These are phyloP conservation scores for Ceratobasidium theobromae DNA, from an alignment of 1,284 basidiomycete species.

Conservation along the genomic window DNA sequence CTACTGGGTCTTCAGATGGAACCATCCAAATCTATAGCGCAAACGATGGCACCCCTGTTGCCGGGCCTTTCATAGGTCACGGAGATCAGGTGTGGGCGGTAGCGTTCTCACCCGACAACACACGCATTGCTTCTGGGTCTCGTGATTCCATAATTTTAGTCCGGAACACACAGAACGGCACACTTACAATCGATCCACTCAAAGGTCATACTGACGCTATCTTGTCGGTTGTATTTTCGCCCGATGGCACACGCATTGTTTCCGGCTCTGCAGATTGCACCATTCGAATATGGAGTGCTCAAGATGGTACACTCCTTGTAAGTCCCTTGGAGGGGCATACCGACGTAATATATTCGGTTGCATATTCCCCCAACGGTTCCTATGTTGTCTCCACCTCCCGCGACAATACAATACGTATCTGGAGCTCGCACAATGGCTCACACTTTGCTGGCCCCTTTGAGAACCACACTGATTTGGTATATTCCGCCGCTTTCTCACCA, in stretches of 20 bases:
- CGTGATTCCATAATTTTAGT: slow-evolving; percentile 3
- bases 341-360: background rate
- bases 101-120: too few relatives aligned
- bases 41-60: too few relatives aligned
- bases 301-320: background rate
- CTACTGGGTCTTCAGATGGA: background rate
- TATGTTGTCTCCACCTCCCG: background rate
- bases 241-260: background rate
- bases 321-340: slow-evolving; percentile 1
- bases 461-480: background rate
- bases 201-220: background rate
- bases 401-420: slow-evolving; percentile 3
- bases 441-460: background rate
- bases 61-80: too few relatives aligned
- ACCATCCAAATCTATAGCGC: slow-evolving; percentile 11
- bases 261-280: slow-evolving; percentile 26
- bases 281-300: slow-evolving; percentile 27
- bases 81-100: too few relatives aligned
- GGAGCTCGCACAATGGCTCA: background rate
- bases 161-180: slow-evolving; percentile 10
- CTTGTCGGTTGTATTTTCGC: slow-evolving; percentile 15
- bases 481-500: background rate
- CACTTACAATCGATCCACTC: background rate
- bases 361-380: background rate
- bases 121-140: too few relatives aligned